Base-by-base conservation (phyloP, 345 rosid genomes). In the Eucalyptus erythrocorys region DNA sequence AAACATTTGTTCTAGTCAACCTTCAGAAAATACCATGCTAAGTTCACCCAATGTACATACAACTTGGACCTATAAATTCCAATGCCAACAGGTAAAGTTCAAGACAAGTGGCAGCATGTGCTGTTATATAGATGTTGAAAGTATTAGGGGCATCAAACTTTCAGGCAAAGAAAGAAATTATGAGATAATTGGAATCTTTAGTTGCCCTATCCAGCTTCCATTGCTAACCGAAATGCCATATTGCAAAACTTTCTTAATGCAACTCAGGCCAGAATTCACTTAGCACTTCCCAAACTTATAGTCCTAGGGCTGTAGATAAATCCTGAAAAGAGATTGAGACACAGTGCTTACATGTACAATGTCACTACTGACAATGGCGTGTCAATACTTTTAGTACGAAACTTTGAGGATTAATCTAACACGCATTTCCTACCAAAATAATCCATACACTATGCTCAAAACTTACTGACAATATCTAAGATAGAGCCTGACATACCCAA, bases 401-500 rank as follows among this genome's bases (percentile, higher is more conserved):
- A 76, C 5, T 21, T 40, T 76, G 26, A 37, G 30, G 30, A 40
- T 40, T 76, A 37, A 40, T 76, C 84, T 76, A 76, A 76, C 30
- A 40, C 3, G 4, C 84, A 76, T 40, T 76, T 76, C 45, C 47
- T 21, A 76, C 47, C 84, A 37, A 76, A 76, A 76, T 16, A 40
- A 76, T 40, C 84, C 47, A 76, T 76, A 40, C 47, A 40, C 24
- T 76, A 21, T 3, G 84, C 84, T 76, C 45, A 76, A 76, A 76
- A 40, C 24, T 40, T 40, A 76, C 82, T 21, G 47, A 76, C 26
- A 71, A 71, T 34, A 37, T 34, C 47, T 4, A 40, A 21, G 47
- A 21, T 40, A 76, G 30, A 76, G 4, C 47, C 49, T 49, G 86
- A 88, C 95, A 87, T 92, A 98, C 99, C 99, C 94, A 98, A 90